A percentile compares a stretch with the other conserved stretches of the same genome.
phyloP scores from a whole-genome alignment of 2,329 filamentous ascomycete genomes.

The Thielaviopsis populi region DNA sequence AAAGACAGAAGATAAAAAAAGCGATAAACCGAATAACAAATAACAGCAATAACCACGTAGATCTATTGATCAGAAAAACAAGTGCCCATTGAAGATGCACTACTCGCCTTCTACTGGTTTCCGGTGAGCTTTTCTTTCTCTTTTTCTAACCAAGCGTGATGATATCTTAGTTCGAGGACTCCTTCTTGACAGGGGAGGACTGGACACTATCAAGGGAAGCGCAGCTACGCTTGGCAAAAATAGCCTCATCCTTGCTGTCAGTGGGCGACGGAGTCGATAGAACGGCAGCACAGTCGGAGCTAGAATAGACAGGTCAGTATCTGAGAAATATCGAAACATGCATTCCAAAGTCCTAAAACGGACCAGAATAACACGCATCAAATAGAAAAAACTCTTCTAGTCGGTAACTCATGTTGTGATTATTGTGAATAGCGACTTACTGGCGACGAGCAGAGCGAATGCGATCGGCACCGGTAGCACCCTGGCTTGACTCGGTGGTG shows the following conservation, averaged over 20 bases:
- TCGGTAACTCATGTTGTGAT: constrained; percentile 16
- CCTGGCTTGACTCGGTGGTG: constrained; percentile 10
- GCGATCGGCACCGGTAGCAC: background rate
- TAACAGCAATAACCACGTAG: background rate
- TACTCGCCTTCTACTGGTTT: background rate
- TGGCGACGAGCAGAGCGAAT: constrained; percentile 10
- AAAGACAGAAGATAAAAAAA: constrained; percentile 10
- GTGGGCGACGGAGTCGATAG: constrained; percentile 29
- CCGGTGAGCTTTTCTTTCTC: background rate
- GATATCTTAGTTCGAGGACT: constrained; percentile 12
- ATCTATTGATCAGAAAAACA: constrained; percentile 4
- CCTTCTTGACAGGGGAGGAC: constrained; percentile 32
- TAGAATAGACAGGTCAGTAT: constrained; percentile 29
- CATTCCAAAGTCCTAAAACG: background rate
- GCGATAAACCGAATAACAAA: constrained; percentile 8
- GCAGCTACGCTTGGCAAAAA: constrained; percentile 37
- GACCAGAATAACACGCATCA: background rate
- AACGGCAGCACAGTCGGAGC: constrained; percentile 26
- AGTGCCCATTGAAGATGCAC: background rate
- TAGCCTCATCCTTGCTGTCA: constrained; percentile 39
- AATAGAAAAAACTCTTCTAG: background rate
- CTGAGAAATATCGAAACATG: background rate
- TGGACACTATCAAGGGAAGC: constrained; percentile 32
- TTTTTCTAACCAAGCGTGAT: constrained; percentile 2
- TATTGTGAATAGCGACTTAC: background rate